Base-by-base conservation (phyloP, 768 basidiomycete species). In the Coprinopsis sp. region DNA sequence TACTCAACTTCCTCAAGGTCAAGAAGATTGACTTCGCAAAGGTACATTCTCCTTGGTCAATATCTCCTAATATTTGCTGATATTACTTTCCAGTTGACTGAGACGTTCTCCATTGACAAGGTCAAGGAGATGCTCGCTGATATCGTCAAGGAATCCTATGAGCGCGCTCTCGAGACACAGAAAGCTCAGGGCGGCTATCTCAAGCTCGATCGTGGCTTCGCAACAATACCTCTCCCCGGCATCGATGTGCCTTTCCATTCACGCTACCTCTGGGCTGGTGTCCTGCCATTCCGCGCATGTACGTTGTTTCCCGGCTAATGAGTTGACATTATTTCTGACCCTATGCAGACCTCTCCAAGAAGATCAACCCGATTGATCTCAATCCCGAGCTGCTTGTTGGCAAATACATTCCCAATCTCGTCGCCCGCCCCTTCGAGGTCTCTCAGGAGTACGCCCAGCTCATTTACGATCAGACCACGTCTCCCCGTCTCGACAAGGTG, bases 171-270 rank as follows among this genome's bases (percentile, higher is more conserved):
- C 42, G 86, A 86, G 47, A 82, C 87, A 58, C 85, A 94, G 63
- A 77, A 80, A 58, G 72, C 76, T 18, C 87, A 92, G 49, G 47
- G 37, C 25, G 95, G 94, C 6, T 81, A 88, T 55, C 91, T 99
- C 69, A 87, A 86, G 57, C 82, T 99, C 42, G 95, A 99, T 57
- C 89, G 96, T 57, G 96, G 96, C 6, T 96, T 93, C 56, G 95
- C 95, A 1, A 93, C 92, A 16, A 94, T 94, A 48, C 92, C 91
- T 33, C 77, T 95, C 30, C 91, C 94, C 30, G 95, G 95, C 51
- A 97, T 99, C 57, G 96, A 98, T 58, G 96, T 99, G 1, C 96
- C 96, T 3, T 99, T 99, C 89, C 96, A 99, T 66, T 98, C 96
- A 3, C 87, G 94, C 50, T 99, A 98, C 68, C 79, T 99, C 30